A percentile compares a stretch with the other conserved stretches of the same genome.
Conservation (phyloP, 257 asterid species). For the Euphrasia confusa region DNA sequence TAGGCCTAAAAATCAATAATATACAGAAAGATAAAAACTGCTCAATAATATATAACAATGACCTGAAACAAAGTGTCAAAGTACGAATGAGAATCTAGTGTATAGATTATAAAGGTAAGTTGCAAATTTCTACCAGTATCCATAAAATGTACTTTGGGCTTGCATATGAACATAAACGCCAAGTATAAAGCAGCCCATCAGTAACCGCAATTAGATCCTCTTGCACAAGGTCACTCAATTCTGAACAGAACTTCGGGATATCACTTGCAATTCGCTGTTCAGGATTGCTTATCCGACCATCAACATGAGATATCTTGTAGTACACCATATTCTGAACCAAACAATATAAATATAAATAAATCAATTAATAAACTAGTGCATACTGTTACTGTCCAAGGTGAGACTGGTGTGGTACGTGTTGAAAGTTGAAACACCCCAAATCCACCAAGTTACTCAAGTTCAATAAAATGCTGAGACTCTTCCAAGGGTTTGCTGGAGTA, state of each 20-base stretch:
- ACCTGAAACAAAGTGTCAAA: constrained; percentile 13
- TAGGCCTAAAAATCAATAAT: constrained; percentile 63
- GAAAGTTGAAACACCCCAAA: constrained; percentile 3
- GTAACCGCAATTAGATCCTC: constrained; percentile 91
- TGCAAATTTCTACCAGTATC: constrained; percentile 64
- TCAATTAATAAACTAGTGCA: constrained; percentile 10
- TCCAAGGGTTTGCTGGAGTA: neutral
- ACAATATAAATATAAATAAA: constrained; percentile 20
- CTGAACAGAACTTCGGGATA: constrained; percentile 91
- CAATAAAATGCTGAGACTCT: constrained; percentile 4
- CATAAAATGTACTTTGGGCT: constrained; percentile 95
- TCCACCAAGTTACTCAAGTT: constrained; percentile 8
- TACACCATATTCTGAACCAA: constrained; percentile 86
- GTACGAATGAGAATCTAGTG: constrained; percentile 16
- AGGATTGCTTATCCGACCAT: constrained; percentile 89
- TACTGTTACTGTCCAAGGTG: neutral
- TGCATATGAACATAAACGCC: constrained; percentile 99
- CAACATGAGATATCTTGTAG: constrained; percentile 97
- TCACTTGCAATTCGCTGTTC: constrained; percentile 99
- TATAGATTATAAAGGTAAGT: constrained; percentile 12
- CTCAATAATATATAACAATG: constrained; percentile 17
- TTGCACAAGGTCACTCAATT: constrained; percentile 96
- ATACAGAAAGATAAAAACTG: constrained; percentile 26
- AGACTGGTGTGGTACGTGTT: constrained; percentile 15
- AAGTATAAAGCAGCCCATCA: constrained; percentile 86